These are phyloP conservation scores for Eragrostis tef DNA, from an alignment of 202 grass and related monocot species.

Conservation along the genomic window DNA sequence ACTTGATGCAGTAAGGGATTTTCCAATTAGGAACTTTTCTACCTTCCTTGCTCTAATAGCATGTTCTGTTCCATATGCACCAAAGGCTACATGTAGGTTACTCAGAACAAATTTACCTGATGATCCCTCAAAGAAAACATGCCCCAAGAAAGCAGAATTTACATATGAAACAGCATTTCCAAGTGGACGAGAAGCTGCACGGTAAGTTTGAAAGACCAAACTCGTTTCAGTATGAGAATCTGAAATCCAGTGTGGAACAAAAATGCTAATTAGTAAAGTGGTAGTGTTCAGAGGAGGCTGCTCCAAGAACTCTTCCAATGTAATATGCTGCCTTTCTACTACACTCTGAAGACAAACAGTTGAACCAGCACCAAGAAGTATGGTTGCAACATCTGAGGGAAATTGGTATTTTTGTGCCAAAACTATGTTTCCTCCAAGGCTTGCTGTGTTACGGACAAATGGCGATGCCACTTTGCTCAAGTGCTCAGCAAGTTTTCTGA, in stretches of 20 bases:
- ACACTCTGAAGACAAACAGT: conserved; percentile 49
- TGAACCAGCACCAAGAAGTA: conserved; percentile 72
- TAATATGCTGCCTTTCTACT: conserved; percentile 50
- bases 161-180: conserved; percentile 81
- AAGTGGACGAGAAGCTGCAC: conserved; percentile 75
- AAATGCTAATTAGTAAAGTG: conserved; percentile 65
- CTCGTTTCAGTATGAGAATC: neutral
- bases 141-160: conserved; percentile 64
- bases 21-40: conserved; percentile 61
- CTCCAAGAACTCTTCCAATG: conserved; percentile 70
- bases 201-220: conserved; percentile 66
- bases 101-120: conserved; percentile 43
- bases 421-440: conserved; percentile 77
- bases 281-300: conserved; percentile 54
- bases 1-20: conserved; percentile 54
- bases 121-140: conserved; percentile 42
- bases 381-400: conserved; percentile 70
- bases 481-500: conserved; percentile 69
- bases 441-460: conserved; percentile 82
- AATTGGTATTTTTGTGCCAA: conserved; percentile 78
- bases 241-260: conserved; percentile 63
- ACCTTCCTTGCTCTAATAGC: conserved; percentile 68
- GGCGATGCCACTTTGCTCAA: conserved; percentile 76
- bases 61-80: conserved; percentile 71
- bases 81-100: conserved; percentile 64